These are phyloP conservation scores for Uronychia setigera DNA, from an alignment of 73 alveolate species.

Conservation along the genomic window DNA sequence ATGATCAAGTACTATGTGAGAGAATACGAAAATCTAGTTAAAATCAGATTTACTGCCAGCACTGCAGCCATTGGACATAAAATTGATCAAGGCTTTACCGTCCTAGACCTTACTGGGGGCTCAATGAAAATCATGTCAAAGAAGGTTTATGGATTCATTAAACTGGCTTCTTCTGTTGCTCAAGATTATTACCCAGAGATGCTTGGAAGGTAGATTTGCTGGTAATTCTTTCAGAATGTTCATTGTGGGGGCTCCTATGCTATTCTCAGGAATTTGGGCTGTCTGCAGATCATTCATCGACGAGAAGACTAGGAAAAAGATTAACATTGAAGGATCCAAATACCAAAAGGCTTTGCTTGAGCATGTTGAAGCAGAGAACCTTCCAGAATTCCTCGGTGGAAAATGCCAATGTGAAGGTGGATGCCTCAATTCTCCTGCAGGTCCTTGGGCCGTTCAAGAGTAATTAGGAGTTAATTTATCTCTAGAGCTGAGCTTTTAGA, in stretches of 20 bases:
- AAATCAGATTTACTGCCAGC: constrained; percentile 76
- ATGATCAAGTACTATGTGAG: constrained; percentile 69
- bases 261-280: constrained; percentile 79
- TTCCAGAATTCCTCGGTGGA: constrained; percentile 85
- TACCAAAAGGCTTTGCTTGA: constrained; percentile 74
- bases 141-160: constrained; percentile 63
- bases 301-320: constrained; percentile 74
- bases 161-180: constrained; percentile 65
- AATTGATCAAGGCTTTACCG: constrained; percentile 60
- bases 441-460: constrained; percentile 55
- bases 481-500: not conserved
- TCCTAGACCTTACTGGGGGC: constrained; percentile 78
- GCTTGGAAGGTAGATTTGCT: constrained; percentile 76
- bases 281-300: constrained; percentile 74
- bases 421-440: constrained; percentile 30
- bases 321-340: constrained; percentile 60
- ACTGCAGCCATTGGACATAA: constrained; percentile 60
- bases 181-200: constrained; percentile 88
- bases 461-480: not conserved
- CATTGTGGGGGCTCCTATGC: constrained; percentile 70
- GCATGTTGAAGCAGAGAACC: constrained; percentile 71
- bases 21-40: constrained; percentile 72
- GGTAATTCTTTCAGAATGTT: no score
- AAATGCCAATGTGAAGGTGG: constrained; percentile 65
- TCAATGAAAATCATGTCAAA: constrained; percentile 65